Evolutionary conservation across 768 basidiomycete genomes (phyloP), one percentile per base, ranked within the genome.

Genomic region (Russula sp.): DNA sequence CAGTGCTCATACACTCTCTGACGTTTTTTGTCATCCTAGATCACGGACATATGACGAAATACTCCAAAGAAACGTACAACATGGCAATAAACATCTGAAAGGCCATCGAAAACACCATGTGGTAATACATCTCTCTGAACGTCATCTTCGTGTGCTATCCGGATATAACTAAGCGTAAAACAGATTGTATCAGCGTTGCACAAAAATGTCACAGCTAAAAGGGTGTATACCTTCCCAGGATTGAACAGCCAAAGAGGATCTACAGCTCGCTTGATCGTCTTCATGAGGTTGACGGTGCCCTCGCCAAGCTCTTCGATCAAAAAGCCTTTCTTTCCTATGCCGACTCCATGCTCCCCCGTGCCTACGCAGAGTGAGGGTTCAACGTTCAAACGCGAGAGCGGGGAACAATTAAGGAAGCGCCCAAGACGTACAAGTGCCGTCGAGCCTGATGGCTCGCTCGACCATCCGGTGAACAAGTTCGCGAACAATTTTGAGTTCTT

Each of bases 281-380:
- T 86, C 92, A 96, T 94, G 25, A 95, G 71, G 52, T 81, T 79
- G 8, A 96, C 87, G 0, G 94, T 95, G 2, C 88, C 90, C 32
- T 77, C 76, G 0, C 94, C 93, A 0, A 97, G 78, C 69, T 97
- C 94, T 42, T 85, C 80, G 14, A 81, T 77, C n/a, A 97, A 78
- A 69, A 86, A 95, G 61, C 86, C 79, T 60, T 81, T 83, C 76
- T 94, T 94, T 5, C 92, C 92, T 10, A 93, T 76, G 0, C 92
- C 93, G 7, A 94, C 89, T 2, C 92, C 93, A 68, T 94, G 92
- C 67, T 94, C 92, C 4, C 89, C 89, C 0, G 85, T 87, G 66
- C 84, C 86, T 86, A 45, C 25, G 25, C 25, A 39, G 34, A 34
- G 14, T 2, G 14, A 20, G 13, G 25, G 1, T 29, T 29, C 25